Percentiles rank a stretch among this genome's conserved stretches.
Evolutionary conservation across 2,329 filamentous ascomycete genomes (phyloP).

Genomic region (Monosporascus ibericus): DNA sequence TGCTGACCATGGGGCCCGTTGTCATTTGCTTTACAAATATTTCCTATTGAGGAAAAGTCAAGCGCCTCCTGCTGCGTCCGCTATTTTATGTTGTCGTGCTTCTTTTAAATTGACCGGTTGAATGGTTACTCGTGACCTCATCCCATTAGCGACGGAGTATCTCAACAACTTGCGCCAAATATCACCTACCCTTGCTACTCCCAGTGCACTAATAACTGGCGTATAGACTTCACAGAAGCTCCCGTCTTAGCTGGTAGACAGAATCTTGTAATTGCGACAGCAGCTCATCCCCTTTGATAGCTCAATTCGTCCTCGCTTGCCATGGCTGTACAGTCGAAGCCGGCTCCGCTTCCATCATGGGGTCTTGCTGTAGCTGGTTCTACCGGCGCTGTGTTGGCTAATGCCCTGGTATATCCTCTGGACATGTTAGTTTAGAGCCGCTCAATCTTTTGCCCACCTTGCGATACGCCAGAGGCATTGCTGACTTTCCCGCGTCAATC

Average conservation of each 20-base stretch:
- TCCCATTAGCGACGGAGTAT: background rate
- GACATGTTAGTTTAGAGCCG: slow-evolving; percentile 69
- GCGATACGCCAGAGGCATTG: background rate
- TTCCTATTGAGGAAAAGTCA: background rate
- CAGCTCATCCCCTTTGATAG: background rate
- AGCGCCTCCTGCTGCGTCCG: background rate
- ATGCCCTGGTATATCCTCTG: slow-evolving; percentile 90
- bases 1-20: background rate
- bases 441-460: slow-evolving; percentile 1
- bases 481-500: slow-evolving; percentile 7
- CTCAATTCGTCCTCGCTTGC: slow-evolving; percentile 5
- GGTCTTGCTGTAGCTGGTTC: slow-evolving; percentile 88
- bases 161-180: background rate
- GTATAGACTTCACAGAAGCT: background rate
- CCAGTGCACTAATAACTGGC: background rate
- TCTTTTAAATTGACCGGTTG: background rate
- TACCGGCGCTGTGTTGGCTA: slow-evolving; percentile 87
- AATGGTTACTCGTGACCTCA: background rate
- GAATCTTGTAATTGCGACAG: background rate
- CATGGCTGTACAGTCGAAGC: slow-evolving; percentile 58
- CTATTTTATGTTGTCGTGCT: background rate
- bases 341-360: slow-evolving; percentile 76
- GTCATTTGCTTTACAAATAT: background rate
- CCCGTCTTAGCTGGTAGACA: background rate
- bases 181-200: background rate